These are phyloP conservation scores for Pseudogymnoascus sp. DNA, from an alignment of 2,329 filamentous ascomycete species.

Conservation along the genomic window DNA sequence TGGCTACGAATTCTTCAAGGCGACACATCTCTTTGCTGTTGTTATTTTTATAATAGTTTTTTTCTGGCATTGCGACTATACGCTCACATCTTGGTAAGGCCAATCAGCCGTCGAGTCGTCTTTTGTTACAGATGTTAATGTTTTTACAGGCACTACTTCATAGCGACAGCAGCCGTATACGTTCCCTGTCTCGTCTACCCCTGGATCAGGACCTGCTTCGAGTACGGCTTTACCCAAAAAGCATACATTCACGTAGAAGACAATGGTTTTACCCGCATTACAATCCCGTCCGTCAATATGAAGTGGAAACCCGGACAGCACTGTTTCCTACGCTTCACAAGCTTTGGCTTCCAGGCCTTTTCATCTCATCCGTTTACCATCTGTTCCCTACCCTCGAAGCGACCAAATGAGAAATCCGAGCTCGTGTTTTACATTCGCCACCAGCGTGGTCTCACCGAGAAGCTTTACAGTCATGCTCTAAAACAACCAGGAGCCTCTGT, in stretches of 20 bases:
- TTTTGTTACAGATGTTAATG: constrained; percentile 6
- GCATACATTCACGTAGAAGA: constrained; percentile 35
- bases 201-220: constrained; percentile 39
- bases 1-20: constrained; percentile 55
- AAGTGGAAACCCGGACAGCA: constrained; percentile 47
- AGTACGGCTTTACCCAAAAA: constrained; percentile 38
- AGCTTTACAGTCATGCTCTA: constrained; percentile 33
- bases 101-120: neutral
- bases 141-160: constrained; percentile 48
- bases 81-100: constrained; percentile 42
- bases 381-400: constrained; percentile 36
- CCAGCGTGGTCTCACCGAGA: constrained; percentile 40
- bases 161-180: constrained; percentile 46
- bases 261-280: constrained; percentile 35
- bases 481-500: constrained; percentile 31
- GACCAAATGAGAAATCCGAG: constrained; percentile 23
- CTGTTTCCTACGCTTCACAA: constrained; percentile 37
- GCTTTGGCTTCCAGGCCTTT: constrained; percentile 29
- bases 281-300: constrained; percentile 33
- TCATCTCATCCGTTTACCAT: constrained; percentile 30
- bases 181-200: constrained; percentile 38
- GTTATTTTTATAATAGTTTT: constrained; percentile 49
- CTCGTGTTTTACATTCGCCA: constrained; percentile 47
- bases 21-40: constrained; percentile 43
- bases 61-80: constrained; percentile 52